Conservation (phyloP, 2,329 filamentous ascomycete genomes). For the Penicillium decumbens region DNA sequence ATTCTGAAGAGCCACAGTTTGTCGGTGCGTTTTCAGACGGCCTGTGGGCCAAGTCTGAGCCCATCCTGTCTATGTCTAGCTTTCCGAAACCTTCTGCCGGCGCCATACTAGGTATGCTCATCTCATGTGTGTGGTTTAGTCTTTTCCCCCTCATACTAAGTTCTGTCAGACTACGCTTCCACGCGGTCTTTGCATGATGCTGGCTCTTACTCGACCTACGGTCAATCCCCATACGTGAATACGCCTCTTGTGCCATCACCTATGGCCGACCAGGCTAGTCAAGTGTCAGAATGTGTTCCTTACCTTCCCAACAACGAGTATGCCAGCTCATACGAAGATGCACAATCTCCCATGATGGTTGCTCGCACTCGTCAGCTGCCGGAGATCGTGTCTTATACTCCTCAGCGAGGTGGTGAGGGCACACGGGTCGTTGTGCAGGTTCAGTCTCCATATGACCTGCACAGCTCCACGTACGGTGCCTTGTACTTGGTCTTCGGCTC, state of each 20-base stretch:
- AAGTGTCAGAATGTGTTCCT: slow-evolving; percentile 40
- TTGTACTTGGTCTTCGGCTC: slow-evolving; percentile 73
- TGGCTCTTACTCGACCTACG: slow-evolving; percentile 40
- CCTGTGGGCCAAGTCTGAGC: slow-evolving; percentile 54
- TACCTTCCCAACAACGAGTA: slow-evolving; percentile 39
- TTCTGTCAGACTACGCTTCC: slow-evolving; percentile 34
- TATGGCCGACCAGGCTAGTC: slow-evolving; percentile 40
- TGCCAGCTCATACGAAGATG: slow-evolving; percentile 54
- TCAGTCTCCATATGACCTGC: slow-evolving; percentile 69
- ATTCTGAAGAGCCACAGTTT: slow-evolving; percentile 45
- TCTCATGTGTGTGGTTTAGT: background rate
- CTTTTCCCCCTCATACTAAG: slow-evolving; percentile 7
- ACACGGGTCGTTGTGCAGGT: slow-evolving; percentile 70
- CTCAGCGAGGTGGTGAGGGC: slow-evolving; percentile 62
- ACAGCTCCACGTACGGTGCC: slow-evolving; percentile 50
- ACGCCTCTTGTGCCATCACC: slow-evolving; percentile 39
- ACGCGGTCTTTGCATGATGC: slow-evolving; percentile 38
- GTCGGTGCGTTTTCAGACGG: slow-evolving; percentile 46
- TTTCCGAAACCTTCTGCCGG: slow-evolving; percentile 71
- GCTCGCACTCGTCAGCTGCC: slow-evolving; percentile 56
- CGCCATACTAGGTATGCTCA: slow-evolving; percentile 73
- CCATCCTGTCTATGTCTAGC: slow-evolving; percentile 72
- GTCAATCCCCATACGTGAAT: slow-evolving; percentile 38
- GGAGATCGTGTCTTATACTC: slow-evolving; percentile 65
- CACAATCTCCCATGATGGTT: slow-evolving; percentile 63